Base-by-base conservation (phyloP, 805 yeast genomes). In the Kregervanrija pseudodelftensis region DNA sequence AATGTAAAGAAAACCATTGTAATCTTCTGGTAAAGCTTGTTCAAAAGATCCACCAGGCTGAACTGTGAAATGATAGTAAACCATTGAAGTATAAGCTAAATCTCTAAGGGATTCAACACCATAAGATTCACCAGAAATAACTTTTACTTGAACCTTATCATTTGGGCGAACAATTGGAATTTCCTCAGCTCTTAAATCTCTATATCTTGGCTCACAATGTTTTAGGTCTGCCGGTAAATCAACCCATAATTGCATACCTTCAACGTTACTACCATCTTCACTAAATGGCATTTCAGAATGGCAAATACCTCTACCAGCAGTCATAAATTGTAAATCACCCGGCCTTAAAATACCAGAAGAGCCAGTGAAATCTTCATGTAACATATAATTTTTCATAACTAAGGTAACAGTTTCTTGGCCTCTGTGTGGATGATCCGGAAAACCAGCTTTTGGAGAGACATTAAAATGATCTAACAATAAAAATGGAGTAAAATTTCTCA, bases 281-380 rank as follows among this genome's bases (percentile, higher is more conserved):
- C 74, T 69, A 33, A 80, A 80, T 8, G 95, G 95, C 78, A 87
- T 87, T 59, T 88, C 96, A 2, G 88, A 76, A 61, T 87, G 96
- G 44, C 85, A 85, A 33, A 87, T 78, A 41, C 95, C 96, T 54
- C 74, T 76, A 48, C 95, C 96, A 5, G 96, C 95, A 28, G 95
- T 88, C 96, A 88, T 88, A 63, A 88, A 87, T 63, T 88, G 96
- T 52, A 89, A 68, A 60, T 88, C 96, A 46, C 95, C 96, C 8
- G 87, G 78, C 49, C 76, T 72, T 43, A 89, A 66, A 8, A 85
- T 70, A 45, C 95, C 96, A 43, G 75, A 72, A n/a, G 83, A 68
- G 1, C 95, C 95, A 2, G 95, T 85, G 65, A 88, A 86, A 61
- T 89, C 96, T 58, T 83, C 89, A 59, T 85, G 95, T 5, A 86